Conservation (phyloP, 2,329 filamentous ascomycete species). For the Nemania diffusa region DNA sequence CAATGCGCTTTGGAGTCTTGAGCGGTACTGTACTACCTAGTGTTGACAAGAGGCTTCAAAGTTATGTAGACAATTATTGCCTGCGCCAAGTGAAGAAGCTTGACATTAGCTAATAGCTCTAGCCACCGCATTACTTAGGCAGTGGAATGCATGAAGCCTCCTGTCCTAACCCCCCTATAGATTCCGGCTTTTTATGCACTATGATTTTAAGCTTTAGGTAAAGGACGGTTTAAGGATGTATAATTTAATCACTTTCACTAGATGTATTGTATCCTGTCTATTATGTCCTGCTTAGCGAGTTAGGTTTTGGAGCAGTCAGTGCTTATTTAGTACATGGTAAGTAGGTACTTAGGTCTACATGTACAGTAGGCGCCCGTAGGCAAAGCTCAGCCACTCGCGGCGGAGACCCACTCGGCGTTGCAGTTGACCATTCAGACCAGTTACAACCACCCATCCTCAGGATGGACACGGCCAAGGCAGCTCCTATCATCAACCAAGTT, state of each 20-base stretch:
- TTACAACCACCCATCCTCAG: conserved; percentile 35
- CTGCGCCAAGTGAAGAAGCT: no score
- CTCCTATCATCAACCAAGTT: conserved; percentile 37
- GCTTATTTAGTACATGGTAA: background rate
- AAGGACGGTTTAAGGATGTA: no score
- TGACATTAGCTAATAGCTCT: background rate
- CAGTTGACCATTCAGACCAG: conserved; percentile 27
- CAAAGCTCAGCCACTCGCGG: background rate
- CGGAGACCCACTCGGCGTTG: conserved; percentile 16
- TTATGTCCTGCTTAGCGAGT: no score
- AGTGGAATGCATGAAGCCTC: background rate
- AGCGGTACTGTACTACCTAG: no score
- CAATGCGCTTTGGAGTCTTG: background rate
- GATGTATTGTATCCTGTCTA: no score
- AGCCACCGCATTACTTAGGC: background rate
- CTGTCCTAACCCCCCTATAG: background rate
- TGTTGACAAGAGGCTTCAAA: background rate
- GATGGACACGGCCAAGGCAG: conserved; percentile 24
- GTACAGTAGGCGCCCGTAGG: no score
- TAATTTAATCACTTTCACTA: no score
- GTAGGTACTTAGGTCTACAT: no score
- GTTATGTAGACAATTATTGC: no score
- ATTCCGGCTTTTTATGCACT: no score
- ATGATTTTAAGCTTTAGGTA: no score
- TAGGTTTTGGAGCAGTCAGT: background rate